These are phyloP conservation scores for Metarhizium brunneum DNA, from an alignment of 2,329 filamentous ascomycete genomes.

Conservation along the genomic window DNA sequence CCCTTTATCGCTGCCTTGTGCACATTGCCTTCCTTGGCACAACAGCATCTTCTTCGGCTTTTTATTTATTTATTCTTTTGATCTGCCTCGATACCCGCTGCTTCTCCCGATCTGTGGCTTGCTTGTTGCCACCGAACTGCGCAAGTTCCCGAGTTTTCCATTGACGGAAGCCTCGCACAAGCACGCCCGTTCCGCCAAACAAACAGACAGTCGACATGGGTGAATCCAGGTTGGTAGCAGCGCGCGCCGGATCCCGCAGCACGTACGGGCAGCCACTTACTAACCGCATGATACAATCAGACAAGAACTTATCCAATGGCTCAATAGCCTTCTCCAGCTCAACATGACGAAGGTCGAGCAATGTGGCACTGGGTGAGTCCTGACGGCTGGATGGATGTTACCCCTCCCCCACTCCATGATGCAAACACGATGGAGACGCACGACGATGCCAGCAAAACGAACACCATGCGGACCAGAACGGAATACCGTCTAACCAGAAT, in stretches of 20 bases:
- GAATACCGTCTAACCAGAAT: constrained; percentile 1
- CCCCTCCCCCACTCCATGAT: constrained; percentile 10
- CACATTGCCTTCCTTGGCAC: constrained; percentile 1
- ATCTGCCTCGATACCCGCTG: constrained; percentile 1
- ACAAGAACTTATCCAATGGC: constrained; percentile 92
- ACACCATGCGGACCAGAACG: neutral
- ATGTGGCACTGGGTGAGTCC: constrained; percentile 81
- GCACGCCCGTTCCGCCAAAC: neutral
- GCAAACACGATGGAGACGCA: neutral
- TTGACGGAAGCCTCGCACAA: neutral
- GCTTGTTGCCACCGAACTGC: neutral
- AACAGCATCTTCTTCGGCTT: neutral
- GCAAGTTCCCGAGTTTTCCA: neutral
- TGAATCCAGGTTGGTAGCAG: constrained; percentile 33
- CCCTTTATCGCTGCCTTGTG: constrained; percentile 8
- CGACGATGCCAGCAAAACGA: neutral
- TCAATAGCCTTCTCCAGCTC: constrained; percentile 95
- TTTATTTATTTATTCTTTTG: constrained; percentile 2
- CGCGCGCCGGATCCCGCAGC: neutral
- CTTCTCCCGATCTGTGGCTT: neutral
- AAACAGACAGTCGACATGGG: constrained; percentile 30
- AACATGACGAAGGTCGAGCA: constrained; percentile 99
- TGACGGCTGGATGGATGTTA: constrained; percentile 1
- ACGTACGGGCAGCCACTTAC: constrained; percentile 3
- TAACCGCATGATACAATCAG: constrained; percentile 39